These are phyloP conservation scores for Endocarpon pusillum DNA, from an alignment of 495 filamentous ascomycete species.

Conservation along the genomic window DNA sequence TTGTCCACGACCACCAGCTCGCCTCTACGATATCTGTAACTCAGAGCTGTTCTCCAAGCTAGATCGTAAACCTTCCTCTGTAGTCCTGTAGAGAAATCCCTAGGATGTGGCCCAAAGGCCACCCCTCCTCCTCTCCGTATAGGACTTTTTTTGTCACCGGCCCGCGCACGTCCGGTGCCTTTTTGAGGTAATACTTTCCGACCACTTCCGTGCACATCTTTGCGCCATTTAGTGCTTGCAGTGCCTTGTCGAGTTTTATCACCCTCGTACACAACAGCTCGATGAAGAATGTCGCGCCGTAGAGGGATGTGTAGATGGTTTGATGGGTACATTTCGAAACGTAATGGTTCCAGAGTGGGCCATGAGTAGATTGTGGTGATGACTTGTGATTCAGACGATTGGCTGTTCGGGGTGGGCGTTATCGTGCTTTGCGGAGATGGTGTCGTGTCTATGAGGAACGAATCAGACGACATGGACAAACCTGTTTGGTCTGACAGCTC, in stretches of 20 bases:
- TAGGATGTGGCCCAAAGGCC: constrained; percentile 65
- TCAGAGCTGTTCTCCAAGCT: constrained; percentile 88
- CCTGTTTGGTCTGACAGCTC: too few relatives aligned
- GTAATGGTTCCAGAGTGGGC: constrained; percentile 70
- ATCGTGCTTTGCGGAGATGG: constrained; percentile 15
- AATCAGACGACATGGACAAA: constrained; percentile 13
- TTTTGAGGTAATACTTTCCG: constrained; percentile 72
- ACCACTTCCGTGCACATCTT: constrained; percentile 65
- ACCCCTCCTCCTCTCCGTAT: constrained; percentile 76
- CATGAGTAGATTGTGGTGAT: constrained; percentile 77
- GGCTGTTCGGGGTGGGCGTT: constrained; percentile 6
- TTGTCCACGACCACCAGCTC: constrained; percentile 74
- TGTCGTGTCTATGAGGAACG: constrained; percentile 1
- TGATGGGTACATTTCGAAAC: constrained; percentile 59
- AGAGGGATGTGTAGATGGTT: constrained; percentile 74
- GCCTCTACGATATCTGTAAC: constrained; percentile 71
- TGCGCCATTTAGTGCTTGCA: constrained; percentile 68
- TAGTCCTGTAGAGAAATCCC: constrained; percentile 73
- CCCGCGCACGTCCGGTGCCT: constrained; percentile 61
- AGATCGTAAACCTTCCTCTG: constrained; percentile 86
- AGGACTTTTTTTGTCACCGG: constrained; percentile 66
- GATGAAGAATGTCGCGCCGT: constrained; percentile 81
- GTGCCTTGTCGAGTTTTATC: constrained; percentile 77
- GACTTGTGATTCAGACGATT: constrained; percentile 24
- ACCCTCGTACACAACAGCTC: constrained; percentile 84